Percentiles rank a stretch among this genome's conserved stretches.
phyloP scores from a whole-genome alignment of 169 alveolate species.

The Theileria orientalis region DNA sequence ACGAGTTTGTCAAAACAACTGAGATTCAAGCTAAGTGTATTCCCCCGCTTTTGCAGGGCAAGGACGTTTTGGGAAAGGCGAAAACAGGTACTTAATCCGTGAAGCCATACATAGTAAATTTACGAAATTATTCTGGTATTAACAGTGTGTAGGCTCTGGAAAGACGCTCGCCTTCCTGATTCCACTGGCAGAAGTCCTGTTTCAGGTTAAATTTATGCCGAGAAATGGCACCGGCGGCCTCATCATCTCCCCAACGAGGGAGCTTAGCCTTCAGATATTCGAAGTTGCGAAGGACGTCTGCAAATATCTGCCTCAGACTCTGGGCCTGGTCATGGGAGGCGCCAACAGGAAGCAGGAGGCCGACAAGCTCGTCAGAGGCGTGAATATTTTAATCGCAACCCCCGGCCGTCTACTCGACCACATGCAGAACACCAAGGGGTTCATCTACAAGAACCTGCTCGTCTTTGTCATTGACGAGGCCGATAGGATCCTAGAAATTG shows the following conservation, averaged over 20 bases:
- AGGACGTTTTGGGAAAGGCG: slow-evolving; percentile 97
- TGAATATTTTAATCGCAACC: slow-evolving; percentile 95
- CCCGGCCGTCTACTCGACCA: slow-evolving; percentile 99
- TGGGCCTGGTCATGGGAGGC: slow-evolving; percentile 98
- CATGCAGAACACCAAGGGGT: slow-evolving; percentile 96
- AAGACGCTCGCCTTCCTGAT: slow-evolving; percentile 97
- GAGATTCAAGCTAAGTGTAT: slow-evolving; percentile 96
- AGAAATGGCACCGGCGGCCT: slow-evolving; percentile 92
- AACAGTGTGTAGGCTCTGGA: slow-evolving; percentile 88
- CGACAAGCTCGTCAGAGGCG: slow-evolving; percentile 92
- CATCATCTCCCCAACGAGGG: slow-evolving; percentile 97
- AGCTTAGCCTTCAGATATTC: slow-evolving; percentile 94
- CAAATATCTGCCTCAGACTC: slow-evolving; percentile 92
- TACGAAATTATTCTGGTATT: background rate
- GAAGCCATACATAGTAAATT: background rate
- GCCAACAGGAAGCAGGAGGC: slow-evolving; percentile 96
- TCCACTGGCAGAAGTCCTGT: slow-evolving; percentile 95
- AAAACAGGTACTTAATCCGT: slow-evolving; percentile 85
- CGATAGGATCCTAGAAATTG: slow-evolving; percentile 95
- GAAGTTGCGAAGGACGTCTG: slow-evolving; percentile 94
- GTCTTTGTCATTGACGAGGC: slow-evolving; percentile 98
- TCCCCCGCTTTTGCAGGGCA: slow-evolving; percentile 95
- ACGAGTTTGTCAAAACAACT: slow-evolving; percentile 90
- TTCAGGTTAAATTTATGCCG: slow-evolving; percentile 91
- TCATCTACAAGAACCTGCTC: slow-evolving; percentile 91